Percentiles rank a stretch among this genome's conserved stretches.
phyloP scores from a whole-genome alignment of 1,284 basidiomycete species.

The Porodaedalea pini region DNA sequence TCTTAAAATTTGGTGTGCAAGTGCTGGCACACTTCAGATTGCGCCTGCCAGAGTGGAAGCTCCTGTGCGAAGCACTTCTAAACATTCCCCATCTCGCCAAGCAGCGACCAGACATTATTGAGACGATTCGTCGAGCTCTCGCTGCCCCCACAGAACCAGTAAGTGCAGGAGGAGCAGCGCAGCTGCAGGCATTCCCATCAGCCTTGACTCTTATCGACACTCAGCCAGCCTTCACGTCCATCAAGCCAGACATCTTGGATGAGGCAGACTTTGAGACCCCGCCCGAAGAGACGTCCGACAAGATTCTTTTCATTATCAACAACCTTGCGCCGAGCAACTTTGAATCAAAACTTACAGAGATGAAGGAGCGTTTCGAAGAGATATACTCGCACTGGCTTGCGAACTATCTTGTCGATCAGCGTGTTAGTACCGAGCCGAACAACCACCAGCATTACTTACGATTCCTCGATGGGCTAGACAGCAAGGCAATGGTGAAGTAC shows the following conservation, averaged over 20 bases:
- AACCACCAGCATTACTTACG: conserved; percentile 95
- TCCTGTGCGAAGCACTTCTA: conserved; percentile 86
- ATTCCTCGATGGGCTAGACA: conserved; percentile 82
- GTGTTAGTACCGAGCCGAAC: conserved; percentile 95
- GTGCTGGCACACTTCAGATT: conserved; percentile 87
- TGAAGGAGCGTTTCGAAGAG: conserved; percentile 78
- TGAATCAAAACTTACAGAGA: conserved; percentile 80
- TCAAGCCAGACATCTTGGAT: conserved; percentile 63
- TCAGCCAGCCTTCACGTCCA: conserved; percentile 64
- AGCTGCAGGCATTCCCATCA: conserved; percentile 36
- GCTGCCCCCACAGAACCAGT: conserved; percentile 45
- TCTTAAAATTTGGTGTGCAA: conserved; percentile 95
- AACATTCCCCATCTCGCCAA: conserved; percentile 87
- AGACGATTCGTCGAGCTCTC: conserved; percentile 71
- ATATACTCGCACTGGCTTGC: conserved; percentile 93
- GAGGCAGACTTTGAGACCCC: conserved; percentile 64
- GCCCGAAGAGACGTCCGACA: conserved; percentile 87
- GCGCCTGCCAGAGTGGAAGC: conserved; percentile 90
- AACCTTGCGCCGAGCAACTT: conserved; percentile 96
- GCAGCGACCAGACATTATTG: conserved; percentile 81
- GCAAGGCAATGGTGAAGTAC: conserved; percentile 63
- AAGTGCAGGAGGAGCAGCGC: conserved; percentile 34
- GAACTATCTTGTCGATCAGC: conserved; percentile 94
- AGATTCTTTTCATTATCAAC: conserved; percentile 97
- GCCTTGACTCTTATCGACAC: conserved; percentile 38